Percentiles rank a stretch among this genome's conserved stretches.
These are phyloP conservation scores for Phylloporus arenicola DNA, from an alignment of 768 basidiomycete genomes.

Conservation along the genomic window DNA sequence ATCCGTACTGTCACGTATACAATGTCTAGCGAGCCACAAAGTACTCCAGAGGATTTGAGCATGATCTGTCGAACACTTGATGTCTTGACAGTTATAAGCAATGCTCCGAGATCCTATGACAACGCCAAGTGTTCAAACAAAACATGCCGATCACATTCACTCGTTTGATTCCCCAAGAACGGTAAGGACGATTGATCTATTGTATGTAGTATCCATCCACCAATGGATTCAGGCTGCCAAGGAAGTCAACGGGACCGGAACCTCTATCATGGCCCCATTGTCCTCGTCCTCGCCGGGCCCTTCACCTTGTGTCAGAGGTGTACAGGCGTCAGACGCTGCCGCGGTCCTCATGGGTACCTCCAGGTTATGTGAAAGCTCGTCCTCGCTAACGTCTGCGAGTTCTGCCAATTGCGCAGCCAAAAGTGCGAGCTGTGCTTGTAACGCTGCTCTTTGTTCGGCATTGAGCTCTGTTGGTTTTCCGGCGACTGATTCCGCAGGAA, in stretches of 20 bases:
- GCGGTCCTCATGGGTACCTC: conserved; percentile 9
- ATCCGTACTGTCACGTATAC: neutral
- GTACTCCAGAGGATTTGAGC: neutral
- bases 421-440: conserved; percentile 70
- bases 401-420: conserved; percentile 70
- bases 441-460: conserved; percentile 51
- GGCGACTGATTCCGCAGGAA: conserved; percentile 3
- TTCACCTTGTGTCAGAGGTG: neutral
- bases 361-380: conserved; percentile 26
- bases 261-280: conserved; percentile 27
- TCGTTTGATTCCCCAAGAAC: neutral
- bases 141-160: no score
- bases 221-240: conserved; percentile 8
- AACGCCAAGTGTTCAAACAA: neutral
- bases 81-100: no score
- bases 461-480: conserved; percentile 25
- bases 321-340: neutral
- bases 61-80: neutral
- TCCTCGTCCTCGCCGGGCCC: conserved; percentile 14
- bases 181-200: neutral
- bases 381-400: conserved; percentile 44
- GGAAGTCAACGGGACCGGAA: conserved; percentile 18
- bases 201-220: neutral
- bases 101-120: neutral
- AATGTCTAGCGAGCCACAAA: neutral